phyloP scores from a whole-genome alignment of 78 protist species.

The Dictyostelium citrinum region DNA sequence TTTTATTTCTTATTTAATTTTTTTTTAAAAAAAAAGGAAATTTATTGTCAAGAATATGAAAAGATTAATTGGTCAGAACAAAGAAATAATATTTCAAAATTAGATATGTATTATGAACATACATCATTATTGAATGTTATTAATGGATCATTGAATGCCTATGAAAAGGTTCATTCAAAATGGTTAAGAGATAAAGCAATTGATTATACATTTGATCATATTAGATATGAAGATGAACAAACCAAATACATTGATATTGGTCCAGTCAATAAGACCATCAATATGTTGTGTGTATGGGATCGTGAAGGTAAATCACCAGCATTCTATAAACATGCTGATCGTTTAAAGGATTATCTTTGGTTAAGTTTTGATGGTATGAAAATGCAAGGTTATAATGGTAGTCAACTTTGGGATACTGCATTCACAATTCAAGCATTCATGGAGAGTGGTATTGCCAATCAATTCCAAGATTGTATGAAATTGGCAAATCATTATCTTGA shows the following conservation, averaged over 20 bases:
- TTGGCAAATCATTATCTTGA: conserved; percentile 86
- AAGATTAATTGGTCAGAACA: conserved; percentile 77
- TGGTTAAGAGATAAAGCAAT: conserved; percentile 59
- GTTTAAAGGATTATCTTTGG: conserved; percentile 95
- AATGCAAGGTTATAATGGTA: conserved; percentile 97
- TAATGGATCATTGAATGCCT: conserved; percentile 30
- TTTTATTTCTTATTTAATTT: not conserved
- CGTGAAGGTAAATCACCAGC: conserved; percentile 70
- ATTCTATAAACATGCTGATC: conserved; percentile 82
- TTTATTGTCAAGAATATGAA: conserved; percentile 69
- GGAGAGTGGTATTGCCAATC: conserved; percentile 70
- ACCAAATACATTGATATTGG: conserved; percentile 94
- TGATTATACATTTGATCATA: conserved; percentile 77
- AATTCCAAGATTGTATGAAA: conserved; percentile 32
- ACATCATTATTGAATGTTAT: conserved; percentile 56
- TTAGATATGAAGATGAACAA: conserved; percentile 89
- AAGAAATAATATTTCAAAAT: conserved; percentile 23
- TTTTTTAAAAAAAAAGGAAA: conserved; percentile 43
- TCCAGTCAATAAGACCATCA: conserved; percentile 91
- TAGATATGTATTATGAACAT: conserved; percentile 84
- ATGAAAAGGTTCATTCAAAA: conserved; percentile 65
- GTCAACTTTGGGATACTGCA: conserved; percentile 97
- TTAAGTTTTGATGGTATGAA: conserved; percentile 90
- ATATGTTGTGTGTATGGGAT: conserved; percentile 85
- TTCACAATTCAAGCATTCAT: conserved; percentile 90